Evolutionary conservation across 1,139 yeast genomes (phyloP), one percentile per base, ranked within the genome.

Genomic region (Hemisphaericaspora lyxosophila): DNA sequence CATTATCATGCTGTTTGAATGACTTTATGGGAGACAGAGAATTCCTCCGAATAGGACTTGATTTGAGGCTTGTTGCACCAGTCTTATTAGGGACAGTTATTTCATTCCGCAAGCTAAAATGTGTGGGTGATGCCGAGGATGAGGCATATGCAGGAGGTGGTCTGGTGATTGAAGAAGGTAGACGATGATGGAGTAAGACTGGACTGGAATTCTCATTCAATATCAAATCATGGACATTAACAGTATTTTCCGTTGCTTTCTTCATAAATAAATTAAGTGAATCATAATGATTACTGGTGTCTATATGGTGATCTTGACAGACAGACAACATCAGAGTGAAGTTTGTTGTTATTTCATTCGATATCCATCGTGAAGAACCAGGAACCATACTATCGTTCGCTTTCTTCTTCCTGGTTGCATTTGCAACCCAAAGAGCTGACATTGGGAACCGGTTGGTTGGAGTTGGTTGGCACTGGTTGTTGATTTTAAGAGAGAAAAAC

Each of bases 321-420:
- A 50, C 51, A 3, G 54, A 45, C n/a, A 61, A 49, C 14, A 63
- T 67, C 18, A 50, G 53, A 23, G 55, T 49, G 42, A 62, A 60
- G 46, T 60, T 61, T 29, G 51, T 53, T 33, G 56, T 51, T 32
- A 67, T 45, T 42, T 64, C 67, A 28, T 54, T 55, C 9, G 70
- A 64, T 7, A 67, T 59, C 70, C 70, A 67, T 44, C 54, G 57
- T 7, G 72, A 64, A 4, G 70, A 57, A 2, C 73, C 73, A 1
- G 73, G 70, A 3, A 63, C 65, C n/a, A 53, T 49, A 31, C 53
- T 62, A 26, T 48, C n/a, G 9, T 4, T 8, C 46, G 15, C 14
- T 23, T 49, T 48, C 42, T 54, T 57, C 12, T 46, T 36, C 45
- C 53, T 54, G 35, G 68, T 57, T 27, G 69, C 69, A 27, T 53